Percentiles rank a stretch among this genome's conserved stretches.
These are phyloP conservation scores for Serpula lacrymans DNA, from an alignment of 768 basidiomycete species.

Conservation along the genomic window DNA sequence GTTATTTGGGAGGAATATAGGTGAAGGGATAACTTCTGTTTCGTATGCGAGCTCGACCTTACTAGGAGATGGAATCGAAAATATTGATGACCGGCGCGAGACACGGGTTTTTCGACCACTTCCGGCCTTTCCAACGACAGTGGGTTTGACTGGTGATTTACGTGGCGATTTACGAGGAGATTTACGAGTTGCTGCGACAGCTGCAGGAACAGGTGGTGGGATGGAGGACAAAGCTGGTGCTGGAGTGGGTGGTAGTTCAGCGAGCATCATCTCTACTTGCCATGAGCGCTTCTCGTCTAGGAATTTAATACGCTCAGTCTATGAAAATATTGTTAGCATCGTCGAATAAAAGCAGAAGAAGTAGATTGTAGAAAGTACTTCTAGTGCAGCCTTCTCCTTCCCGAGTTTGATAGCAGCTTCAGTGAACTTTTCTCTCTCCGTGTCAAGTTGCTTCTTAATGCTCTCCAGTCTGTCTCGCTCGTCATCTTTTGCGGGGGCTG, in stretches of 20 bases:
- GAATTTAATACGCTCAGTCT: conserved; percentile 62
- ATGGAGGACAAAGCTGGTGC: conserved; percentile 16
- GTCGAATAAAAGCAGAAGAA: conserved; percentile 6
- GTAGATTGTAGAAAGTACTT: conserved; percentile 41
- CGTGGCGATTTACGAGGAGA: conserved; percentile 40
- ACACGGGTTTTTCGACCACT: conserved; percentile 41
- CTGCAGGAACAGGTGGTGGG: conserved; percentile 15
- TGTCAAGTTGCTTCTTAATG: conserved; percentile 55
- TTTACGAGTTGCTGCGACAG: conserved; percentile 28
- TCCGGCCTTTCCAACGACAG: conserved; percentile 45
- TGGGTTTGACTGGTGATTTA: conserved; percentile 43
- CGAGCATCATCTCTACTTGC: conserved; percentile 62
- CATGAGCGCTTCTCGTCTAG: conserved; percentile 72
- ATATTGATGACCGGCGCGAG: conserved; percentile 44
- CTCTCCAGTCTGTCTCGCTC: conserved; percentile 52
- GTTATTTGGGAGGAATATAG: conserved; percentile 17
- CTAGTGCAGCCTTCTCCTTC: conserved; percentile 60
- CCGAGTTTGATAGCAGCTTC: conserved; percentile 61
- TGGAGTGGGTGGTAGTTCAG: conserved; percentile 50
- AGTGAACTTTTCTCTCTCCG: conserved; percentile 61
- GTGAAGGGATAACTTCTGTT: conserved; percentile 43
- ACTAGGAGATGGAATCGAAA: conserved; percentile 32
- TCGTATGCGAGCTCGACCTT: conserved; percentile 45
- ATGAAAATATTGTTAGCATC: conserved; percentile 3
- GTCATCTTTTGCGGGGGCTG: conserved; percentile 48